These are phyloP conservation scores for Calonectria montana DNA, from an alignment of 2,329 filamentous ascomycete species.

Conservation along the genomic window DNA sequence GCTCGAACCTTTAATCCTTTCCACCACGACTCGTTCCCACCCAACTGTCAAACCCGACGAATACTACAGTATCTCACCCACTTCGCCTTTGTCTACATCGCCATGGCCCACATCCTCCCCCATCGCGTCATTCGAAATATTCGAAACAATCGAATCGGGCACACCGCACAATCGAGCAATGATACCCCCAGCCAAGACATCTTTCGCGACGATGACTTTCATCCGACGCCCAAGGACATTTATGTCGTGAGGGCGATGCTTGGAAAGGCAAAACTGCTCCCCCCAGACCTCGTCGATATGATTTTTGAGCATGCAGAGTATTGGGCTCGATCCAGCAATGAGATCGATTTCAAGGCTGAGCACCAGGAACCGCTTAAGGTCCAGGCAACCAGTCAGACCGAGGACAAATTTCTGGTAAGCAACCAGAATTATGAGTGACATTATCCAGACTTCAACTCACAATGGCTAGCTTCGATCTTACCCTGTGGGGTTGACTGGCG, in stretches of 20 bases:
- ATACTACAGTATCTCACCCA: slow-evolving; percentile 31
- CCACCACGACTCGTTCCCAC: slow-evolving; percentile 4
- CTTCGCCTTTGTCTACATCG: slow-evolving; percentile 24
- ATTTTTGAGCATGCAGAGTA: slow-evolving; percentile 72
- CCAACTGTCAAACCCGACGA: not conserved
- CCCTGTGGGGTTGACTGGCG: slow-evolving; percentile 50
- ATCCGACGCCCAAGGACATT: slow-evolving; percentile 61
- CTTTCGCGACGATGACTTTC: slow-evolving; percentile 23
- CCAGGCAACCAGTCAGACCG: slow-evolving; percentile 31
- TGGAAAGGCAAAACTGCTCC: slow-evolving; percentile 56
- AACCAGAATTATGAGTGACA: not conserved
- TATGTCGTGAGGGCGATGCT: slow-evolving; percentile 61
- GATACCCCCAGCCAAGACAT: slow-evolving; percentile 6
- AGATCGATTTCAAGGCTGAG: slow-evolving; percentile 42
- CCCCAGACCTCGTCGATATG: slow-evolving; percentile 65
- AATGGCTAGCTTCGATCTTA: slow-evolving; percentile 49
- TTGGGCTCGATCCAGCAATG: slow-evolving; percentile 64
- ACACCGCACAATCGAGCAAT: not conserved
- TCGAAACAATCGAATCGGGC: not conserved
- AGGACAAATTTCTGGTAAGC: slow-evolving; percentile 51
- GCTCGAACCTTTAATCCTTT: not conserved
- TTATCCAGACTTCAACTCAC: slow-evolving; percentile 6
- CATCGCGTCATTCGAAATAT: slow-evolving; percentile 33
- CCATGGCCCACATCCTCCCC: slow-evolving; percentile 45
- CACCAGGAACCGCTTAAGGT: slow-evolving; percentile 38